A percentile compares a stretch with the other conserved stretches of the same genome.
These are phyloP conservation scores for Taphrina wiesneri DNA, from an alignment of 1,139 yeast genomes.

Conservation along the genomic window DNA sequence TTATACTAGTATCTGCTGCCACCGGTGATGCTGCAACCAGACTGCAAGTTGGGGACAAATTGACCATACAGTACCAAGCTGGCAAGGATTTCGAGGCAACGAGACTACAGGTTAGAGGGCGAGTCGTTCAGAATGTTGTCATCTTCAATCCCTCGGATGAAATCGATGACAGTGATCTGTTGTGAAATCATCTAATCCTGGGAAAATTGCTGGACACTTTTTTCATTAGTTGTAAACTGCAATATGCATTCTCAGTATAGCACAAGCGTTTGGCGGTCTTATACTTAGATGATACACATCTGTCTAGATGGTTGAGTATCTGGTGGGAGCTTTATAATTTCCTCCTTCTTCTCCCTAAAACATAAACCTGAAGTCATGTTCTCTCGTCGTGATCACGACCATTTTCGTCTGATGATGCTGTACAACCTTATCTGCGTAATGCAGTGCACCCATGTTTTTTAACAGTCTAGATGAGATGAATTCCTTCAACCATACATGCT, in stretches of 20 bases:
- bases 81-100: background rate
- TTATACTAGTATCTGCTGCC: background rate
- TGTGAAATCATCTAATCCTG: background rate
- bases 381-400: too few relatives aligned
- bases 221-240: background rate
- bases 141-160: background rate
- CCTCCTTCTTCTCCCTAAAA: too few relatives aligned
- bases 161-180: background rate
- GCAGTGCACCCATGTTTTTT: too few relatives aligned
- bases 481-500: background rate
- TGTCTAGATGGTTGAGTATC: background rate
- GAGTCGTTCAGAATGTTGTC: background rate
- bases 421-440: too few relatives aligned
- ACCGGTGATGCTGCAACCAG: background rate
- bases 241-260: background rate
- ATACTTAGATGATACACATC: background rate
- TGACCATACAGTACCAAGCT: background rate
- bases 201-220: background rate
- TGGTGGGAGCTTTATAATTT: too few relatives aligned
- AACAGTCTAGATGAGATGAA: too few relatives aligned
- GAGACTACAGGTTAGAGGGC: background rate
- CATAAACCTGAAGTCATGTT: too few relatives aligned
- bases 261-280: background rate
- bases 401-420: too few relatives aligned
- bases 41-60: background rate